phyloP scores from a whole-genome alignment of 2,329 filamentous ascomycete species.

The Fusarium sp. region DNA sequence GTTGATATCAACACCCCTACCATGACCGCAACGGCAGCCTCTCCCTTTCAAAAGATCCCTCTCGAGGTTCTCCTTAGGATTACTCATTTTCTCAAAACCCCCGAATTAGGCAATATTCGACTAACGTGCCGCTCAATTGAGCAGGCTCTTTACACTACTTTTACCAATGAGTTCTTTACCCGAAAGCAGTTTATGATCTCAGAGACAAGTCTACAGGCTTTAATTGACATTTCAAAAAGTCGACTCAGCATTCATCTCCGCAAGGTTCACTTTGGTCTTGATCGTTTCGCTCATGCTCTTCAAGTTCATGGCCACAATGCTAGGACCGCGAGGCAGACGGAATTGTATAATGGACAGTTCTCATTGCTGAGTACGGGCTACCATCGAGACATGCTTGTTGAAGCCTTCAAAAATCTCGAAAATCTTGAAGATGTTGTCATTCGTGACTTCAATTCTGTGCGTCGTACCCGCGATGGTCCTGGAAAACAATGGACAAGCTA shows the following conservation, averaged over 20 bases:
- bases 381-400: conserved; percentile 66
- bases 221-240: conserved; percentile 66
- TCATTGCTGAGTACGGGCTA: conserved; percentile 59
- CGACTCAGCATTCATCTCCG: conserved; percentile 57
- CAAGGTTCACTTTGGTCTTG: conserved; percentile 53
- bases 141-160: conserved; percentile 65
- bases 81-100: conserved; percentile 64
- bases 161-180: conserved; percentile 73
- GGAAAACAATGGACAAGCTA: conserved; percentile 66
- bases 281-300: conserved; percentile 39
- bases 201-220: conserved; percentile 66
- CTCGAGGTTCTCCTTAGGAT: conserved; percentile 71
- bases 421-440: conserved; percentile 70
- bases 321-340: conserved; percentile 24
- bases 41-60: conserved; percentile 59
- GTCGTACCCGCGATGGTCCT: conserved; percentile 63
- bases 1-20: conserved; percentile 7
- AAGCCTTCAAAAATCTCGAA: conserved; percentile 67
- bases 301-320: conserved; percentile 25
- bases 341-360: conserved; percentile 42
- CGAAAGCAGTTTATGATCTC: conserved; percentile 76
- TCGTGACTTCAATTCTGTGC: conserved; percentile 68
- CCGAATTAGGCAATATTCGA: conserved; percentile 68
- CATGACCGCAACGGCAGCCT: conserved; percentile 1
- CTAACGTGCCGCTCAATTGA: conserved; percentile 68